Base-by-base conservation (phyloP, 352 stramenopile species). In the Phytopythium aichiense region DNA sequence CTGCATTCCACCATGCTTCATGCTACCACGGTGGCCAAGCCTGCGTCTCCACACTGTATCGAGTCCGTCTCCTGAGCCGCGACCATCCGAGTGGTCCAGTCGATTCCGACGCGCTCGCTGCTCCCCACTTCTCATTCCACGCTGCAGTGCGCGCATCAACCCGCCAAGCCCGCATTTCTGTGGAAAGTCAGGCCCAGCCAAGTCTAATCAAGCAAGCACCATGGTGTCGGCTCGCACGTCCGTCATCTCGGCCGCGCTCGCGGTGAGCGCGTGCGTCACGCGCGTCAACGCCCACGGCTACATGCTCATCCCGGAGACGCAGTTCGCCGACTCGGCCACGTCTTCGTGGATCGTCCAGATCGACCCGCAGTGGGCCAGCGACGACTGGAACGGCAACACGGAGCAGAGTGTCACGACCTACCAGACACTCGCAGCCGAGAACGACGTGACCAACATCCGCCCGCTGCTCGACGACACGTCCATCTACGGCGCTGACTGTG, bases 261-360 rank as follows among this genome's bases (percentile, higher is more conserved):
- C 62, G 13, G 22, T 71, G 40, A 51, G 20, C 33, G 38, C 56
- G 13, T 60, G 53, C 12, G 53, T 61, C 28, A 51, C 65, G 20
- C 58, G 22, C 30, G 46, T 58, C 33, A 25, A 67, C 25, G 65
- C 42, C 38, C 65, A 71, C 61, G 65, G 65, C 15, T 71, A 71
- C 65, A 68, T 71, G 65, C 33, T 65, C 20, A 60, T 71, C 50
- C 65, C 65, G 1, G 56, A 65, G 37, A 56, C 65, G 22, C 49
- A 68, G 23, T 71, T 71, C 45, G 52, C 51, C 25, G 61, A 30
- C 23, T 68, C 61, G 5, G 61, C 56, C 22, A 68, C 37, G 25
- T 71, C 65, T 9, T 61, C 65, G 2, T 71, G 65, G 61, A 40
- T 68, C 28, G 61, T 71, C 8, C 61, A 71, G 51, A 71, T 71